Evolutionary conservation across 371 early-diverging fungal genomes (phyloP).

Genomic region (Lichtheimia ornata): DNA sequence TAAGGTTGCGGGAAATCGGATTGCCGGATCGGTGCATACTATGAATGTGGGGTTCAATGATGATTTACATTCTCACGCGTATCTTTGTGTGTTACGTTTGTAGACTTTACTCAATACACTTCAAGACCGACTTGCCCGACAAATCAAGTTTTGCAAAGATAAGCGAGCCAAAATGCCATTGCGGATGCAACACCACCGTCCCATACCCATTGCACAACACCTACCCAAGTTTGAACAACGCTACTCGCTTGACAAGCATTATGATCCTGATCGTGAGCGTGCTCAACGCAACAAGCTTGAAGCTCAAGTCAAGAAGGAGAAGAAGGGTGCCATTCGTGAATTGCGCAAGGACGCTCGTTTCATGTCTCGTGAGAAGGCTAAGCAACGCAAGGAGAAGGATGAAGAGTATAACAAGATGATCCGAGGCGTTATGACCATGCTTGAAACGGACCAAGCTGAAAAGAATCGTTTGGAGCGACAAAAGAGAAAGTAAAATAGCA

Average conservation of each 20-base stretch:
- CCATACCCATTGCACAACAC: conserved; percentile 87
- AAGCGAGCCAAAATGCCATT: conserved; percentile 69
- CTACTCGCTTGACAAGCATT: conserved; percentile 80
- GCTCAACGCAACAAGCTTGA: conserved; percentile 76
- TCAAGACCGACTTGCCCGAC: conserved; percentile 49
- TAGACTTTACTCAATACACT: conserved; percentile 26
- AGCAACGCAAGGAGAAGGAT: conserved; percentile 78
- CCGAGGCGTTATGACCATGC: conserved; percentile 78
- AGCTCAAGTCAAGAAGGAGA: conserved; percentile 83
- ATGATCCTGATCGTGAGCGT: conserved; percentile 80
- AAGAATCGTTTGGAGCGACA: conserved; percentile 69
- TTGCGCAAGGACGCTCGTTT: conserved; percentile 92
- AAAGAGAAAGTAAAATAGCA: conserved; percentile 36
- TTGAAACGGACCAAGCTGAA: conserved; percentile 79
- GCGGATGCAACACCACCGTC: conserved; percentile 80
- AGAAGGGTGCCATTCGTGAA: conserved; percentile 92
- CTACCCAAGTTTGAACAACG: conserved; percentile 90
- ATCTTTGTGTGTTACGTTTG: not conserved
- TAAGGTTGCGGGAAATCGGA: conserved; percentile 8
- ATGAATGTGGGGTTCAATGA: not conserved
- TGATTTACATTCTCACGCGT: not conserved
- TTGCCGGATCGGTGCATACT: not conserved
- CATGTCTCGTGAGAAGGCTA: conserved; percentile 73
- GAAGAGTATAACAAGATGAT: conserved; percentile 84
- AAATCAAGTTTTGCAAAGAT: conserved; percentile 59